Base-by-base conservation (phyloP, 2,329 filamentous ascomycete species). In the Colletotrichum truncatum region DNA sequence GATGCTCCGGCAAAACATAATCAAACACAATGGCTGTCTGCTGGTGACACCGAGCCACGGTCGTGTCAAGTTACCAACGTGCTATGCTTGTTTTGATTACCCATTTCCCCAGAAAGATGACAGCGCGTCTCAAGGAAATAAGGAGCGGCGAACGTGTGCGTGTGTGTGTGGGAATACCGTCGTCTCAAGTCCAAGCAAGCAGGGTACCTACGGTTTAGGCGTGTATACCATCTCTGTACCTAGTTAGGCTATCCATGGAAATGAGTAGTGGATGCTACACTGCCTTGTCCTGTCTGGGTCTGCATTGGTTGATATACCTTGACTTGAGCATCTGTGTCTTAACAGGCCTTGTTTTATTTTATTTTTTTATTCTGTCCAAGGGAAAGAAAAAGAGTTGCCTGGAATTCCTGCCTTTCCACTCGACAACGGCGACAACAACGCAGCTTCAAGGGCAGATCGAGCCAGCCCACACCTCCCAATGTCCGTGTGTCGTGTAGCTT, bases 181-280 rank as follows among this genome's bases (percentile, higher is more conserved):
- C 43, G 32, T 48, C 51, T 25, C 36, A 58, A 46, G 60, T 52
- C 45, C 28, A 64, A 58, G 49, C 62, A 55, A 55, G 32, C 49
- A 61, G 62, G 55, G 55, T 43, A 46, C 30, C 8, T 21, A 21
- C 32, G 49, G 23, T 25, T 34, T 41, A 60, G 23, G 34, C 46
- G 36, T 26, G n/a, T n/a, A n/a, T n/a, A n/a, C n/a, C n/a, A n/a
- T n/a, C n/a, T n/a, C n/a, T n/a, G n/a, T n/a, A n/a, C n/a, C n/a
- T n/a, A n/a, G n/a, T n/a, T 36, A 60, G 52, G 30, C 23, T 30
- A 36, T 39, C 48, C 41, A 45, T 23, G 41, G 21, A 54, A 43
- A n/a, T 12, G 14, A 11, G 34, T 34, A n/a, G 53, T 45, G 21
- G 46, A 45, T 60, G 38, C 48, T 18, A 58, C 48, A 49, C 14